Conservation (phyloP, 306 rosid species). For the Rosa lucieae region DNA sequence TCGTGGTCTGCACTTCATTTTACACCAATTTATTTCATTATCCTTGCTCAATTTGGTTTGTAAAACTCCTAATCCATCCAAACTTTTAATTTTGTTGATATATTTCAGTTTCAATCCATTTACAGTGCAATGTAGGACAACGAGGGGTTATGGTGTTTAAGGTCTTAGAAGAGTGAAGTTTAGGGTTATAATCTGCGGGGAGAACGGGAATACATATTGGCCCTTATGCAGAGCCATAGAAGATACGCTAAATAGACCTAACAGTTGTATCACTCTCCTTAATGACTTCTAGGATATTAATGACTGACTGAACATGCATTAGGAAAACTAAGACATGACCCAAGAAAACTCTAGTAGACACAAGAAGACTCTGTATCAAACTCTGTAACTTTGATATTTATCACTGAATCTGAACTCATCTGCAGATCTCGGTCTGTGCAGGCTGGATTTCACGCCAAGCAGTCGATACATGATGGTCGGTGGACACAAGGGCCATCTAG, state of each 20-base stretch:
- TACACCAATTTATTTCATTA: neutral
- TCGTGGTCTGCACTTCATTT: neutral
- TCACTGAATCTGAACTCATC: conserved; percentile 6
- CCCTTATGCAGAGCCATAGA: neutral
- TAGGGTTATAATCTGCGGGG: neutral
- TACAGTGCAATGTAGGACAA: neutral
- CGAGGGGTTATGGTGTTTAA: neutral
- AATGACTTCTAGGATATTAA: neutral
- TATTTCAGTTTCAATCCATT: neutral
- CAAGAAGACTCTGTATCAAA: too few species aligned
- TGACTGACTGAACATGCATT: neutral
- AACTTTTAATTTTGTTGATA: neutral
- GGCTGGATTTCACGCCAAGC: conserved; percentile 68
- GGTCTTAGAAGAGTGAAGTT: neutral
- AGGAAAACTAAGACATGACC: neutral
- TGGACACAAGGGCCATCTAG: conserved; percentile 88
- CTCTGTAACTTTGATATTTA: neutral
- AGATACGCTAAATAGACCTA: neutral
- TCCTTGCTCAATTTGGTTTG: neutral
- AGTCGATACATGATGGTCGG: conserved; percentile 76
- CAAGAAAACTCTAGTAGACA: neutral
- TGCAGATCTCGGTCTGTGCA: conserved; percentile 87
- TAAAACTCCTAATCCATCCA: neutral
- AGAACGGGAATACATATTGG: neutral
- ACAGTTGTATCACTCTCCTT: neutral